Percentiles rank a stretch among this genome's conserved stretches.
Evolutionary conservation across 2,329 filamentous ascomycete genomes (phyloP).

Genomic region (Cercospora nicotianae): DNA sequence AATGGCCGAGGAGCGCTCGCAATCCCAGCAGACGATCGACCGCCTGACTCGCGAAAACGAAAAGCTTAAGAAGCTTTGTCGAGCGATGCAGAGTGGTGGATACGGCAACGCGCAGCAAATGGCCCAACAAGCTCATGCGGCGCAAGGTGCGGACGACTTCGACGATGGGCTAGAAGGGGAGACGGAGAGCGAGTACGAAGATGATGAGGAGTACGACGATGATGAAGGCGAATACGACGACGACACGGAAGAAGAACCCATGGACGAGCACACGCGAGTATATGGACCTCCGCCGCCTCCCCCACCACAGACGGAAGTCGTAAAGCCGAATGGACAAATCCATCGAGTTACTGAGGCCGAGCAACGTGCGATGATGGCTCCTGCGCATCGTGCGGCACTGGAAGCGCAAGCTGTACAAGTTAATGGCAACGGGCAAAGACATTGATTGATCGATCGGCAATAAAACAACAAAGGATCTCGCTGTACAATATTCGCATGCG

Average conservation of each 20-base stretch:
- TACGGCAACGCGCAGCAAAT: constrained; percentile 55
- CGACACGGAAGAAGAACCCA: constrained; percentile 56
- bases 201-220: constrained; percentile 66
- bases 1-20: constrained; percentile 90
- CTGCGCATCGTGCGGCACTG: constrained; percentile 22
- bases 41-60: constrained; percentile 80
- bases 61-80: constrained; percentile 90
- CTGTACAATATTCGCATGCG: constrained; percentile 16
- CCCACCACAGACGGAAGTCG: constrained; percentile 37
- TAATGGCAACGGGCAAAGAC: constrained; percentile 21
- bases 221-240: constrained; percentile 65
- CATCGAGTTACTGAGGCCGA: constrained; percentile 19
- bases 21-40: constrained; percentile 73
- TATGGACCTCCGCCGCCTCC: constrained; percentile 52
- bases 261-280: constrained; percentile 42
- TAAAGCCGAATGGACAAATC: constrained; percentile 30
- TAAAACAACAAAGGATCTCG: constrained; percentile 1
- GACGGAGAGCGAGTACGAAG: constrained; percentile 66
- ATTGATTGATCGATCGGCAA: constrained; percentile 9
- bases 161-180: constrained; percentile 46
- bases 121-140: constrained; percentile 23
- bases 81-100: constrained; percentile 93
- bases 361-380: constrained; percentile 26
- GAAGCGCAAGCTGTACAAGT: constrained; percentile 23
- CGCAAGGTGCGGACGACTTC: constrained; percentile 29